Conservation (phyloP, 2,329 filamentous ascomycete genomes). For the Orbilia oligospora region DNA sequence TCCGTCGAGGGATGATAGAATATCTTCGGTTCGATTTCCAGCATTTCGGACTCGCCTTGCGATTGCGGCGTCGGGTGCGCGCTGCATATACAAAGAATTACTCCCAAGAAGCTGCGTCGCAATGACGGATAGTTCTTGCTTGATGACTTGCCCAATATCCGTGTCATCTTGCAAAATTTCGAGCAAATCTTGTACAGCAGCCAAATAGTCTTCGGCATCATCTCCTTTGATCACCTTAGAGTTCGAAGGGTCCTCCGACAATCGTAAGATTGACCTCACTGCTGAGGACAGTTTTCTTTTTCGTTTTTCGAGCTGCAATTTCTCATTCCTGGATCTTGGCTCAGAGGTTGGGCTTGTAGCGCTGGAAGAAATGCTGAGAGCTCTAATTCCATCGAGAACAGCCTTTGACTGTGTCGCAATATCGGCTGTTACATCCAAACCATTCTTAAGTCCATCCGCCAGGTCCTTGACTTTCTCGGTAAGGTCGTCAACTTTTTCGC, state of each 20-base stretch:
- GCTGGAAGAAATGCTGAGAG: neutral
- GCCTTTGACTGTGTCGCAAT: no score
- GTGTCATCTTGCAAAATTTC: slow-evolving; percentile 39
- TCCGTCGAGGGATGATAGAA: no score
- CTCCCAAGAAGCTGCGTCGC: slow-evolving; percentile 25
- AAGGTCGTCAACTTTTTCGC: no score
- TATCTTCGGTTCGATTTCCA: neutral
- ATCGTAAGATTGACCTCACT: no score
- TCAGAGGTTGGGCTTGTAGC: neutral
- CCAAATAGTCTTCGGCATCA: slow-evolving; percentile 43
- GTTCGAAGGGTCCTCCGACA: neutral
- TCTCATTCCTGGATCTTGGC: slow-evolving; percentile 23
- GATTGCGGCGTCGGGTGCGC: no score
- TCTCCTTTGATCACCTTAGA: slow-evolving; percentile 29
- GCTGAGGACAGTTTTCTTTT: slow-evolving; percentile 32
- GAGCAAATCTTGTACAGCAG: slow-evolving; percentile 37
- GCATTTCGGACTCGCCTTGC: neutral
- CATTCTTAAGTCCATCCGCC: no score
- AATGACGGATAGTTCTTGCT: slow-evolving; percentile 29
- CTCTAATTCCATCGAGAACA: no score
- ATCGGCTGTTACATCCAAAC: no score
- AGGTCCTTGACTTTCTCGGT: no score
- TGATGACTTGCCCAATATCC: slow-evolving; percentile 23
- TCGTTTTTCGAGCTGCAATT: slow-evolving; percentile 22
- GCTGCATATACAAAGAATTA: slow-evolving; percentile 33